Base-by-base conservation (phyloP, 2,329 filamentous ascomycete species). In the Ceratocystis harringtonii region DNA sequence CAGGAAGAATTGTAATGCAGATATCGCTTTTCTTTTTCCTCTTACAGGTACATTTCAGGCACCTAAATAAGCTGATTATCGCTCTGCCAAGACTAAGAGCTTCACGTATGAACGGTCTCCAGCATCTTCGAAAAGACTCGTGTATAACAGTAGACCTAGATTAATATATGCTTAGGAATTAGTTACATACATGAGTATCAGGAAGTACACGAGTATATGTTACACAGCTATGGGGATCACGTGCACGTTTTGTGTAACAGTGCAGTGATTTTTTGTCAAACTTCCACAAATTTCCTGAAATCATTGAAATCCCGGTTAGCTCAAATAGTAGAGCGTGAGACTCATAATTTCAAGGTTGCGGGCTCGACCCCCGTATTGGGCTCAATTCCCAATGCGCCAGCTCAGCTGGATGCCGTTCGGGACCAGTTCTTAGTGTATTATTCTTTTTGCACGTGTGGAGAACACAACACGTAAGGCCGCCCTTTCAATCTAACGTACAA, bases 301-400 rank as follows among this genome's bases (percentile, higher is more conserved):
- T 10, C 10, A 15, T 10, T 7, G 2, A 63, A 50, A 67, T 43
- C 67, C 61, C 76, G 79, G 79, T 78, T 84, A 84, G 81, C 81
- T 84, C 81, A 84, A 84, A 84, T 80, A 80, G 81, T 85, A 86
- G 84, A 86, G 83, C 83, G 83, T 86, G 80, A 84, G 83, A 85
- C 84, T 86, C 84, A 82, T 81, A 82, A 75, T 75, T 74, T 75
- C 73, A 75, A 75, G 74, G 74, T 72, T 75, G 73, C 73, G 73
- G 74, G 74, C 75, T 75, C 73, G 73, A 75, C 73, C 73, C 73
- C 74, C 73, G 72, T 72, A 68, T 66, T 68, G 69, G 69, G 69
- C 67, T 69, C 68, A 68, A 69, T 65, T 68, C 67, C 65, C 67
- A 64, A 65, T 68, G 67, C 65, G 65, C 67, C 65, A 65, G 63